A percentile compares a stretch with the other conserved stretches of the same genome.
Conservation (phyloP, 2,329 filamentous ascomycete genomes). For the Fusarium camptoceras region DNA sequence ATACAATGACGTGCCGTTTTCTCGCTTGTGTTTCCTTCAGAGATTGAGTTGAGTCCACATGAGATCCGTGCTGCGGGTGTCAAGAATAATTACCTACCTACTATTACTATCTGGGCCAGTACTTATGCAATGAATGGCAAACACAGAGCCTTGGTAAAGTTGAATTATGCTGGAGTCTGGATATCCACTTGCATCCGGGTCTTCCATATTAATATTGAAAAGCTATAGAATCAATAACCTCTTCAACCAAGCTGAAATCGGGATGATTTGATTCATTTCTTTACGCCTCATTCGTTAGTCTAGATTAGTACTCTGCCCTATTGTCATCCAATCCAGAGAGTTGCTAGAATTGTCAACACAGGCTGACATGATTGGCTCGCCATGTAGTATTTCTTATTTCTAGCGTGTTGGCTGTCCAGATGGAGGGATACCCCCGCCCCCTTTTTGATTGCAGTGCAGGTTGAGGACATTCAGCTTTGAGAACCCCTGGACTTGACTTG, state of each 20-base stretch:
- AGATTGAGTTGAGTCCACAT: slow-evolving; percentile 27
- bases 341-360: slow-evolving; percentile 23
- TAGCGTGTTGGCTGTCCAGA: background rate
- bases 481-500: slow-evolving; percentile 14
- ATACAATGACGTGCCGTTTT: slow-evolving; percentile 22
- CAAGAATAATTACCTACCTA: slow-evolving; percentile 7
- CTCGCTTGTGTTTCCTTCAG: slow-evolving; percentile 26
- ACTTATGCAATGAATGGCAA: background rate
- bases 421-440: slow-evolving; percentile 21
- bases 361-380: slow-evolving; percentile 14
- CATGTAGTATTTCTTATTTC: background rate
- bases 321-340: slow-evolving; percentile 12
- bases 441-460: slow-evolving; percentile 18
- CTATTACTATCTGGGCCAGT: background rate
- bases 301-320: slow-evolving; percentile 9
- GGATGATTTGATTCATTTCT: background rate
- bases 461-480: slow-evolving; percentile 4
- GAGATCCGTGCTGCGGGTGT: slow-evolving; percentile 24
- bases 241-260: background rate
- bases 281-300: slow-evolving; percentile 18
- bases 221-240: background rate
- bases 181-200: slow-evolving; percentile 11
- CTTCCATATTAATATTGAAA: background rate
- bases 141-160: background rate
- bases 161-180: slow-evolving; percentile 3